A percentile compares a stretch with the other conserved stretches of the same genome.
These are phyloP conservation scores for Lantana camara DNA, from an alignment of 257 asterid species.

Conservation along the genomic window DNA sequence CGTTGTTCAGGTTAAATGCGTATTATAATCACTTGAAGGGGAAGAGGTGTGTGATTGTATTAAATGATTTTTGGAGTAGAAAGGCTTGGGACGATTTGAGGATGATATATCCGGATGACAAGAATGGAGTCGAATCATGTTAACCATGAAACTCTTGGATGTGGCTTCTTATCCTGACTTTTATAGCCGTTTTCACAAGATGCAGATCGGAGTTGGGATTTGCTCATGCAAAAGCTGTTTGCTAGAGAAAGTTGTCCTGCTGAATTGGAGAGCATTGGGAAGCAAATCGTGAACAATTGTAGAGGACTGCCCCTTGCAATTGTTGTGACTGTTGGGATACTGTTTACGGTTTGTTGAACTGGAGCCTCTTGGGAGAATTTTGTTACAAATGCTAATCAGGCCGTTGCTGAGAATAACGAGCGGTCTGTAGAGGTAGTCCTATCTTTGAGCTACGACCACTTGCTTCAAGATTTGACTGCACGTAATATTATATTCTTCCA, in stretches of 20 bases:
- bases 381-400: neutral
- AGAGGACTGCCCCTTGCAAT: slow-evolving; percentile 18
- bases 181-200: neutral
- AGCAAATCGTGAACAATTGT: slow-evolving; percentile 1
- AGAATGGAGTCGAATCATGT: neutral
- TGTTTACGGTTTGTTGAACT: neutral
- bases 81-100: slow-evolving; percentile 11
- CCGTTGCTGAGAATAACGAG: neutral
- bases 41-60: slow-evolving; percentile 15
- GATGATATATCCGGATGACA: neutral
- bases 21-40: neutral
- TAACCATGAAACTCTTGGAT: slow-evolving; percentile 2
- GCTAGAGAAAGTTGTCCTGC: neutral
- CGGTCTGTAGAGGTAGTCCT: neutral
- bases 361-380: neutral
- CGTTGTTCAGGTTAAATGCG: too few species aligned
- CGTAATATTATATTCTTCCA: neutral
- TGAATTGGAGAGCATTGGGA: slow-evolving; percentile 10
- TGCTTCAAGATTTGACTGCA: slow-evolving; percentile 1
- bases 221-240: neutral
- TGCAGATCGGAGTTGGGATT: neutral
- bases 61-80: slow-evolving; percentile 28
- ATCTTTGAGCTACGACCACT: neutral
- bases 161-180: slow-evolving; percentile 3
- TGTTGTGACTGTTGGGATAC: neutral